A percentile compares a stretch with the other conserved stretches of the same genome.
These are phyloP conservation scores for Chaetoceros tenuissimus DNA, from an alignment of 108 stramenopile species.

Conservation along the genomic window DNA sequence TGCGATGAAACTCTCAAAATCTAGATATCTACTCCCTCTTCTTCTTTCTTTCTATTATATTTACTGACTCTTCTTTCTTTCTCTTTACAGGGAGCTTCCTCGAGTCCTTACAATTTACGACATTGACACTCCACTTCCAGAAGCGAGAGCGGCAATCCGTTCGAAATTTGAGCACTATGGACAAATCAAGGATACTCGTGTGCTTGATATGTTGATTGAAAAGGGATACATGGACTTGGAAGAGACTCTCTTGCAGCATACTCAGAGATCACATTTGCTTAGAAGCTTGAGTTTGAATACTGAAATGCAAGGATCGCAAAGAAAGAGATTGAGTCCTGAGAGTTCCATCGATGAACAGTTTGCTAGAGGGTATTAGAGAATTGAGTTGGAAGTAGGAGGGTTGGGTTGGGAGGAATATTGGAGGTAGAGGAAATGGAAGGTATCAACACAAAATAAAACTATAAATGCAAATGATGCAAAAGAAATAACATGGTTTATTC, in stretches of 20 bases:
- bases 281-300: constrained; percentile 67
- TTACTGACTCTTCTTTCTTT: too few relatives aligned
- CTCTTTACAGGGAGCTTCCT: constrained; percentile 79
- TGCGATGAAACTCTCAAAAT: too few relatives aligned
- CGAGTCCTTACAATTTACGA: constrained; percentile 87
- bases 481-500: too few relatives aligned
- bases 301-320: constrained; percentile 40
- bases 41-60: too few relatives aligned
- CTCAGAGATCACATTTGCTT: constrained; percentile 83
- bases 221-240: constrained; percentile 87
- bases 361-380: constrained; percentile 9
- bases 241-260: constrained; percentile 87
- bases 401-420: too few relatives aligned
- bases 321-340: constrained; percentile 52
- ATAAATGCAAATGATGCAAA: too few relatives aligned
- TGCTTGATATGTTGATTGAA: constrained; percentile 77
- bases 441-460: too few relatives aligned
- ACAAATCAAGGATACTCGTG: constrained; percentile 66
- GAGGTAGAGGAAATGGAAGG: too few relatives aligned
- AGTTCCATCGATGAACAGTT: constrained; percentile 63
- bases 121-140: constrained; percentile 66
- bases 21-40: too few relatives aligned
- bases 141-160: constrained; percentile 56
- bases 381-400: too few relatives aligned
- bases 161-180: constrained; percentile 57